Evolutionary conservation across 176 grass and related monocot species (phyloP).

Genomic region (Otatea glauca): DNA sequence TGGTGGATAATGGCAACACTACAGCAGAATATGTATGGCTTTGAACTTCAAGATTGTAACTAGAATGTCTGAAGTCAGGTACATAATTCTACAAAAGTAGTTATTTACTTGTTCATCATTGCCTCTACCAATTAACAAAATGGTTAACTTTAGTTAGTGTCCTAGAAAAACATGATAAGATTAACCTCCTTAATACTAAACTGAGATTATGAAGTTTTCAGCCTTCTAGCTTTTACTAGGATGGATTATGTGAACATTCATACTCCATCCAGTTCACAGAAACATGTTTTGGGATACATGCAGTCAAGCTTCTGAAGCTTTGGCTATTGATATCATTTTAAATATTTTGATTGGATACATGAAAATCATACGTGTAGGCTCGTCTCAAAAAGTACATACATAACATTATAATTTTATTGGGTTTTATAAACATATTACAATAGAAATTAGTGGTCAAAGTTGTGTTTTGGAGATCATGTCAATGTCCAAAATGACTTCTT

Average conservation of each 20-base stretch:
- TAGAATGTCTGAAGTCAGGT: neutral
- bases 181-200: neutral
- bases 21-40: neutral
- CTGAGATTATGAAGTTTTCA: neutral
- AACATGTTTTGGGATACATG: too few relatives aligned
- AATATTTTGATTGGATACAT: too few relatives aligned
- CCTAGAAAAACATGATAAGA: neutral
- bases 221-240: neutral
- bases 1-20: neutral
- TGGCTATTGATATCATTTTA: too few relatives aligned
- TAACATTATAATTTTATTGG: too few relatives aligned
- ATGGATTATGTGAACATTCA: neutral
- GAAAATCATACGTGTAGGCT: too few relatives aligned
- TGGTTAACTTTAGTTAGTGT: neutral
- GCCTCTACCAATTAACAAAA: neutral
- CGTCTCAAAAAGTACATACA: too few relatives aligned
- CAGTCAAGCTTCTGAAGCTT: too few relatives aligned
- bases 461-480: too few relatives aligned
- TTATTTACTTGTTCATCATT: neutral
- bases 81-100: conserved; percentile 16
- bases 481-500: too few relatives aligned
- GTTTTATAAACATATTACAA: too few relatives aligned
- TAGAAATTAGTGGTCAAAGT: too few relatives aligned
- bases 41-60: neutral
- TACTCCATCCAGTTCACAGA: neutral